phyloP scores from a whole-genome alignment of 2,329 filamentous ascomycete genomes.

The Lachnellula cervina region DNA sequence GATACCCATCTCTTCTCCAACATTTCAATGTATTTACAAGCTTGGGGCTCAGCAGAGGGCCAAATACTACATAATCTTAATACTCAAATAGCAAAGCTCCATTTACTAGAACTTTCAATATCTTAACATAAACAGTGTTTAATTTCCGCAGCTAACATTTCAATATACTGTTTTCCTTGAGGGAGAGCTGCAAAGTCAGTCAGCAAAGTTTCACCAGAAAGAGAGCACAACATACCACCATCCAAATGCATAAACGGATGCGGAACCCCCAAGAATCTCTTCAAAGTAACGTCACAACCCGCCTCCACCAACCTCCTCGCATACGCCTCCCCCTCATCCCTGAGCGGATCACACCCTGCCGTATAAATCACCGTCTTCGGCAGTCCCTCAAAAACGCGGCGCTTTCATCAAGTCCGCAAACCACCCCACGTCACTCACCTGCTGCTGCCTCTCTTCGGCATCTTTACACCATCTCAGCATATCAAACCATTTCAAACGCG shows the following conservation, averaged over 20 bases:
- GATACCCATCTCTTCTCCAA: conserved; percentile 27
- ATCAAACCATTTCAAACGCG: conserved; percentile 39
- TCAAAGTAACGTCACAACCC: conserved; percentile 43
- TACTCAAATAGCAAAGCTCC: not conserved
- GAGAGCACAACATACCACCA: conserved; percentile 5
- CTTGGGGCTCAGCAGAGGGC: not conserved
- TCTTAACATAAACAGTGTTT: not conserved
- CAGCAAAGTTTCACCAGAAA: not conserved
- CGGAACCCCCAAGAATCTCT: conserved; percentile 43
- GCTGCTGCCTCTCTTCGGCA: conserved; percentile 10
- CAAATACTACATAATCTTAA: not conserved
- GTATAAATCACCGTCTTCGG: conserved; percentile 39
- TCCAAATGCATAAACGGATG: conserved; percentile 49
- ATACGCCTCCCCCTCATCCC: conserved; percentile 47
- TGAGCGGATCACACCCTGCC: conserved; percentile 40
- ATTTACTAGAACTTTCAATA: not conserved
- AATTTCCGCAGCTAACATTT: not conserved
- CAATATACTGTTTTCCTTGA: not conserved
- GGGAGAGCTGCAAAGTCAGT: not conserved
- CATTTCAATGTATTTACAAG: not conserved
- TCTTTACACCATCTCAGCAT: conserved; percentile 31
- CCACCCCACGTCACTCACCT: conserved; percentile 20
- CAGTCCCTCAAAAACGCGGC: conserved; percentile 32
- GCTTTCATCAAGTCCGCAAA: conserved; percentile 35
- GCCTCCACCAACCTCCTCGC: conserved; percentile 37